Evolutionary conservation across 2,329 filamentous ascomycete species (phyloP), one percentile per base, ranked within the genome.

Genomic region (Arachnomyces sp.): DNA sequence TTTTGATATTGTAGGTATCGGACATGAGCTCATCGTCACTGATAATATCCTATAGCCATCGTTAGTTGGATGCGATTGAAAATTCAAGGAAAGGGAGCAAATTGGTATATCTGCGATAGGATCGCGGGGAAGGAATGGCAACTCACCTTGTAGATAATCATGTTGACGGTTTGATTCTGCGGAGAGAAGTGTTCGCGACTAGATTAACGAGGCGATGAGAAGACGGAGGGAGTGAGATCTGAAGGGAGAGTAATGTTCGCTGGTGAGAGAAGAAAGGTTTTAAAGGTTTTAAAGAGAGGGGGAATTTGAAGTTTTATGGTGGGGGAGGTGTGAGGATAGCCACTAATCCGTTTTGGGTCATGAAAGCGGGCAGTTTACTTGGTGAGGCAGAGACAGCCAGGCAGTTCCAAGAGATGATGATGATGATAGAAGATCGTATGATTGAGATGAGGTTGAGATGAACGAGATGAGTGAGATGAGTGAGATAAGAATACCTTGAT

Each of bases 21-120:
- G 92, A 93, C 80, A 96, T 81, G 67, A 98, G 77, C 82, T 98
- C 92, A 72, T 95, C 90, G 52, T 73, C 85, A 68, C 79, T 84
- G 69, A 95, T 65, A 57, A 92, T 71, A 65, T 98, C 92, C 92
- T 98, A 58, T 46, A 36, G 31, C 37, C 35, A 34, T 44, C 43
- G 18, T 41, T 42, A 39, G 44, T 44, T 44, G 42, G 43, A 28
- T 31, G 25, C 6, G 33, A 28, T 17, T 17, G 13, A 4, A 4
- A 42, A 31, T 13, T 17, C 17, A 16, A 32, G 16, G 18, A 36
- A 16, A 13, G 7, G 7, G 29, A 17, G 7, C 6, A 28, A 7
- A 5, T 38, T 28, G 14, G 29, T 9, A n/a, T 28, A 14, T 11
- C 17, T 13, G 29, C 12, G 29, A 25, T 9, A 9, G 20, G 9